Base-by-base conservation (phyloP, 176 grass and related monocot species). In the Musa troglodytarum region DNA sequence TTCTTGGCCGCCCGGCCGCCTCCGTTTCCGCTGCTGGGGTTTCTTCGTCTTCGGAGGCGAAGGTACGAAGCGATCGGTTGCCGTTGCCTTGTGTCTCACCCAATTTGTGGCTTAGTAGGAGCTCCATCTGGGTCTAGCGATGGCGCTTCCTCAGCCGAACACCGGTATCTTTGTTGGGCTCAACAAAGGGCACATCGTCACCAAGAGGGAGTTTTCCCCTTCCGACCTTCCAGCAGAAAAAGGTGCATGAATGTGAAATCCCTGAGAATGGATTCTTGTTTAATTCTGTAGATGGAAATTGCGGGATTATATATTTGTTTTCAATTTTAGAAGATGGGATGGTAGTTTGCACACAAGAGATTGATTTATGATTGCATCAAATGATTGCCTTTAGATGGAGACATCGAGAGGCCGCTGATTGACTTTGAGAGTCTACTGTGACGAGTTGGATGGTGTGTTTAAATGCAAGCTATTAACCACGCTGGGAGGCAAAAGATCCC, bases 141-240 rank as follows among this genome's bases (percentile, higher is more conserved):
- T 71, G 69, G 69, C 49, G 8, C 69, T 22, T 24, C 24, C 69
- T 50, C 49, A 50, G 69, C 49, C 29, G 34, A 71, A 71, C 10
- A 52, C 69, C 34, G 69, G 69, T 20, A 12, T 71, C 49, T 53
- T 71, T 11, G 69, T 71, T 4, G 69, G 69, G 49, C 69, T 71
- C 49, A 71, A 71, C 19, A 71, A 71, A 52, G 69, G 69, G 34
- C 69, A 71, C 49, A 6, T 20, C 6, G 69, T 71, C 69, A 71
- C 49, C 49, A 52, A 52, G 34, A 50, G 69, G 50, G 49, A 71
- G 49, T 16, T 71, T 15, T 15, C 69, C 13, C 49, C 17, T 52
- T 4, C 3, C 49, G 69, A 49, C 49, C 68, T 51, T 71, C 68
- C 15, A 52, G 68, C 68, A 14, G 68, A 50, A 71, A 71, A 50